Base-by-base conservation (phyloP, 495 filamentous ascomycete species). In the Tuber borchii region DNA sequence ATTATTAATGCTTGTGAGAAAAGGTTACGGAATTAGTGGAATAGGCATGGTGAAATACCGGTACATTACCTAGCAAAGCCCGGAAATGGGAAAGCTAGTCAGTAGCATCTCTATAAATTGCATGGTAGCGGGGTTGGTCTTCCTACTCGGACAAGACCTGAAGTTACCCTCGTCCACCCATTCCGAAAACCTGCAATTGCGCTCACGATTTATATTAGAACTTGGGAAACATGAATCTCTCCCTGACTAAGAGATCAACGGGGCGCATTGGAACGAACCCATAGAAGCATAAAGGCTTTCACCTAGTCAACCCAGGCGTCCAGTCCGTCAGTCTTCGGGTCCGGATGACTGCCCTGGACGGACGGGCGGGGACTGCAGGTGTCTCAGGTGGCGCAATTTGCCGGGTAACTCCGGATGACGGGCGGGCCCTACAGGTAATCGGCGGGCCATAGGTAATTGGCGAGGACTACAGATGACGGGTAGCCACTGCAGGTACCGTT, bases 241-340 rank as follows among this genome's bases (percentile, higher is more conserved):
- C 87, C 87, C 1, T 92, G 89, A 0, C 85, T 94, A 7, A 83
- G 87, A 40, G 92, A 94, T 80, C 92, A 93, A 81, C 86, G 88
- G 2, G 85, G 90, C 46, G 91, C 90, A 17, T 85, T 94, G 26
- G 83, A 93, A 74, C 93, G 92, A 92, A 87, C 93, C n/a, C 88
- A 92, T 75, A 85, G 88, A 73, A 85, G 93, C 78, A 92, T 93
- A 75, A 82, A 85, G 72, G 84, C 87, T 6, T 93, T 94, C 78
- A 2, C 34, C 34, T n/a, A n/a, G n/a, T n/a, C n/a, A n/a, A n/a
- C n/a, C n/a, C n/a, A n/a, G n/a, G n/a, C n/a, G n/a, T n/a, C n/a
- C n/a, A n/a, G n/a, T n/a, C n/a, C n/a, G n/a, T n/a, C n/a, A n/a
- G n/a, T n/a, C n/a, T n/a, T n/a, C n/a, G n/a, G n/a, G n/a, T n/a